These are phyloP conservation scores for Salicornia ramosissima DNA, from an alignment of 148 eudicot genomes.

Conservation along the genomic window DNA sequence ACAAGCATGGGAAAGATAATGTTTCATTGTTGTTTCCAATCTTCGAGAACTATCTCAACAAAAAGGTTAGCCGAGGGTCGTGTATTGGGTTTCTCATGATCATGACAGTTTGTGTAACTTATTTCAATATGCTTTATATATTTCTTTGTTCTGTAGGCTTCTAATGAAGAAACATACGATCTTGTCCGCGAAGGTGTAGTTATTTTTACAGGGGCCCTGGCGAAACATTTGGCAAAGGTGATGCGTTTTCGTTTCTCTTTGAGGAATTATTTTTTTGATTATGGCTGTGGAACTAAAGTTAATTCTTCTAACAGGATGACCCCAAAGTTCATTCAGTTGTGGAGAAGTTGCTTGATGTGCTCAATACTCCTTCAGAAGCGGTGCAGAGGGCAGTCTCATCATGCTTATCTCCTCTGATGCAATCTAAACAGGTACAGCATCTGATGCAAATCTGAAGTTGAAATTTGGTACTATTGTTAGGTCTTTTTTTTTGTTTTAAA, in stretches of 20 bases:
- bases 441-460: neutral
- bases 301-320: slow-evolving; percentile 62
- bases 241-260: neutral
- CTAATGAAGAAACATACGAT: slow-evolving; percentile 89
- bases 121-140: neutral
- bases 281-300: slow-evolving; percentile 3
- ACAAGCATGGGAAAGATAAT: slow-evolving; percentile 87
- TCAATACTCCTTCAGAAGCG: slow-evolving; percentile 97
- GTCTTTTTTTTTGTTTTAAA: too few relatives aligned
- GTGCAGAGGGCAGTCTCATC: slow-evolving; percentile 93
- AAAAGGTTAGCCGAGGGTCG: slow-evolving; percentile 48
- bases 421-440: slow-evolving; percentile 67
- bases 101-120: slow-evolving; percentile 1
- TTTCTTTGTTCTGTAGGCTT: slow-evolving; percentile 44
- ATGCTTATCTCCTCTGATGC: slow-evolving; percentile 90
- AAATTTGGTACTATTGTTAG: neutral
- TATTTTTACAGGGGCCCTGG: slow-evolving; percentile 93
- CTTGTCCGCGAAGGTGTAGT: slow-evolving; percentile 99
- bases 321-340: slow-evolving; percentile 92
- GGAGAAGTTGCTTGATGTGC: slow-evolving; percentile 83
- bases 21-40: slow-evolving; percentile 91
- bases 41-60: slow-evolving; percentile 93
- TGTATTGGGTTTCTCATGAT: slow-evolving; percentile 5
- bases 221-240: slow-evolving; percentile 90
- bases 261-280: neutral